Conservation (phyloP, 2,329 filamentous ascomycete genomes). For the Eutypella sp. region DNA sequence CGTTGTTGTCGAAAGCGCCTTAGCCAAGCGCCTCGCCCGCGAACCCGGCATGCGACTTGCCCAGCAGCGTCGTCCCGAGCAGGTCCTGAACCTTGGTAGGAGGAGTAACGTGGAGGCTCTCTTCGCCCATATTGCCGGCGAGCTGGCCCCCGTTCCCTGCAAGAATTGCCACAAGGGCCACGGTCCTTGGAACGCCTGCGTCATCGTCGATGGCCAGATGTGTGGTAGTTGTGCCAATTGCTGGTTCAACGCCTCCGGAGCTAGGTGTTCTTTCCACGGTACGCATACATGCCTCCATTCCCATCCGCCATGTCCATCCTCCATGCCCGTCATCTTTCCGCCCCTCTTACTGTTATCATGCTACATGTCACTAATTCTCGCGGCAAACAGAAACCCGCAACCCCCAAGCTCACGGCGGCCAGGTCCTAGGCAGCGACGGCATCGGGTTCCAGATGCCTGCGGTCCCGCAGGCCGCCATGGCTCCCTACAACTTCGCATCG, state of each 20-base stretch:
- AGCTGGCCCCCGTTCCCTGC: constrained; percentile 43
- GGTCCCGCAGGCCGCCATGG: constrained; percentile 24
- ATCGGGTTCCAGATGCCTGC: constrained; percentile 24
- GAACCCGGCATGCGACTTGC: constrained; percentile 46
- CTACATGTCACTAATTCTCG: too few species aligned
- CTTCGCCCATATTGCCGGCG: constrained; percentile 52
- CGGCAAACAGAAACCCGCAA: constrained; percentile 48
- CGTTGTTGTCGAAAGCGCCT: constrained; percentile 47
- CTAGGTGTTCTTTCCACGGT: constrained; percentile 58
- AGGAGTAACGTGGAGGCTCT: constrained; percentile 57
- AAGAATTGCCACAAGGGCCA: constrained; percentile 58
- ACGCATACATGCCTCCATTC: too few species aligned
- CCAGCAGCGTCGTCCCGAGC: constrained; percentile 48
- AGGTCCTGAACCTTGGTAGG: constrained; percentile 50
- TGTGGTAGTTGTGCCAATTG: constrained; percentile 59
- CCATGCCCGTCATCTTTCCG: too few species aligned
- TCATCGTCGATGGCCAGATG: constrained; percentile 57
- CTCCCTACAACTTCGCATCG: constrained; percentile 26
- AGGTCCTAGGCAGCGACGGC: constrained; percentile 24
- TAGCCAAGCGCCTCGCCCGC: constrained; percentile 49
- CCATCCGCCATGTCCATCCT: too few species aligned
- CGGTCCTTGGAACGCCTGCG: constrained; percentile 53
- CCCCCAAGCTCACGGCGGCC: constrained; percentile 29
- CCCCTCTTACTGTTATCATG: too few species aligned
- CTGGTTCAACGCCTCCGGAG: constrained; percentile 59